Conservation (phyloP, 1,284 basidiomycete genomes). For the Cyathus olla region DNA sequence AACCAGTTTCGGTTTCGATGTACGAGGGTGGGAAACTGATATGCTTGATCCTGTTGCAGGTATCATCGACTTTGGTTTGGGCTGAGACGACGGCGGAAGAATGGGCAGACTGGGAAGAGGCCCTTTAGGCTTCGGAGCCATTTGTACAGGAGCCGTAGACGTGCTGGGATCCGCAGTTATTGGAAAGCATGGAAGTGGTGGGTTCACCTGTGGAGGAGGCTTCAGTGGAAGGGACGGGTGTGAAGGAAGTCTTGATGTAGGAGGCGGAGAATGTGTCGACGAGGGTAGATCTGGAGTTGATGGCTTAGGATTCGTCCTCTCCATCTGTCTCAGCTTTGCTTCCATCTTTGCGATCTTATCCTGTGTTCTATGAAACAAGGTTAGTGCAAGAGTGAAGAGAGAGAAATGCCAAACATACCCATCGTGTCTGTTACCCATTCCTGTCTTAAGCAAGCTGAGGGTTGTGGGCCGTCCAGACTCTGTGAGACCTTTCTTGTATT, state of each 20-base stretch:
- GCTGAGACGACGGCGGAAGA: not conserved
- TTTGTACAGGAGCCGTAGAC: constrained; percentile 3
- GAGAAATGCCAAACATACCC: constrained; percentile 60
- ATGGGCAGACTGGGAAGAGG: constrained; percentile 15
- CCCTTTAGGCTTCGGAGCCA: constrained; percentile 15
- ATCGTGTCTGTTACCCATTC: constrained; percentile 63
- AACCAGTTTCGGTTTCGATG: constrained; percentile 23
- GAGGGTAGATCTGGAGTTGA: constrained; percentile 17
- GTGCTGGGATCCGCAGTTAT: constrained; percentile 19
- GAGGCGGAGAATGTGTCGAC: constrained; percentile 15
- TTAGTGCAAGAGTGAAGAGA: not conserved
- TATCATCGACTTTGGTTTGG: not conserved
- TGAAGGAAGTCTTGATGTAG: constrained; percentile 27
- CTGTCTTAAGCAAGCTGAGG: constrained; percentile 87
- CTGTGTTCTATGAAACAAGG: not conserved
- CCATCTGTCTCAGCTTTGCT: constrained; percentile 90
- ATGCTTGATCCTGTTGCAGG: not conserved
- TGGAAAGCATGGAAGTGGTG: constrained; percentile 39
- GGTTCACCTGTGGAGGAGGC: constrained; percentile 41
- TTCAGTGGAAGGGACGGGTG: constrained; percentile 68
- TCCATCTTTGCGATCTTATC: constrained; percentile 96
- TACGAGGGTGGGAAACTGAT: not conserved
- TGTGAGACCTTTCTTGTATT: constrained; percentile 57
- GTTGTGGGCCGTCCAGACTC: constrained; percentile 85
- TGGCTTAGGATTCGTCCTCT: constrained; percentile 46